phyloP scores from a whole-genome alignment of 1,284 basidiomycete species.

The Moniliella sp. region DNA sequence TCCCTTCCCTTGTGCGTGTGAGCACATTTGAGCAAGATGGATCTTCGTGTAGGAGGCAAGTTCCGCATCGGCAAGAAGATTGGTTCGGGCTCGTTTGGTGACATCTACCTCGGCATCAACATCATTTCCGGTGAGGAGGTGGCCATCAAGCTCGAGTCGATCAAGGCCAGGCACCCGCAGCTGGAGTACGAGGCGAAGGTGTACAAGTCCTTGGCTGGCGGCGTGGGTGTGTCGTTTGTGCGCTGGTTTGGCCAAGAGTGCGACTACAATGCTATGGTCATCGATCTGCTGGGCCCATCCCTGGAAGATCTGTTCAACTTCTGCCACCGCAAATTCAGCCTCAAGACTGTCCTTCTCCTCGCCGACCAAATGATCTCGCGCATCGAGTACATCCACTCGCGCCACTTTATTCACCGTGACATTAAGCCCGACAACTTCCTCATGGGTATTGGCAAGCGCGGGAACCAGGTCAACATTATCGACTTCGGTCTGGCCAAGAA shows the following conservation, averaged over 20 bases:
- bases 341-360: not conserved
- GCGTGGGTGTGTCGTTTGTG: too few species aligned
- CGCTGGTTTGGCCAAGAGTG: too few species aligned
- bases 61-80: slow-evolving; percentile 94
- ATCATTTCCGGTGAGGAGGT: slow-evolving; percentile 99
- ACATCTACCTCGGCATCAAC: slow-evolving; percentile 97
- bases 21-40: slow-evolving; percentile 46
- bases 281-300: not conserved
- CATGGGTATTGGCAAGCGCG: not conserved
- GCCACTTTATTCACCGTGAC: slow-evolving; percentile 1
- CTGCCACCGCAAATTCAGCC: slow-evolving; percentile 1
- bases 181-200: slow-evolving; percentile 65
- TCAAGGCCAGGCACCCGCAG: slow-evolving; percentile 99
- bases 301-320: slow-evolving; percentile 1
- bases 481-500: too few species aligned
- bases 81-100: slow-evolving; percentile 94
- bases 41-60: slow-evolving; percentile 80
- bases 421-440: too few species aligned
- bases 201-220: too few species aligned
- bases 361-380: slow-evolving; percentile 1
- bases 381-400: slow-evolving; percentile 1
- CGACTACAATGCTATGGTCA: slow-evolving; percentile 1
- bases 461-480: too few species aligned
- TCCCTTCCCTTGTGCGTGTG: too few species aligned
- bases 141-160: slow-evolving; percentile 96